These are phyloP conservation scores for Plectosphaerella sp. DNA, from an alignment of 2,329 filamentous ascomycete species.

Conservation along the genomic window DNA sequence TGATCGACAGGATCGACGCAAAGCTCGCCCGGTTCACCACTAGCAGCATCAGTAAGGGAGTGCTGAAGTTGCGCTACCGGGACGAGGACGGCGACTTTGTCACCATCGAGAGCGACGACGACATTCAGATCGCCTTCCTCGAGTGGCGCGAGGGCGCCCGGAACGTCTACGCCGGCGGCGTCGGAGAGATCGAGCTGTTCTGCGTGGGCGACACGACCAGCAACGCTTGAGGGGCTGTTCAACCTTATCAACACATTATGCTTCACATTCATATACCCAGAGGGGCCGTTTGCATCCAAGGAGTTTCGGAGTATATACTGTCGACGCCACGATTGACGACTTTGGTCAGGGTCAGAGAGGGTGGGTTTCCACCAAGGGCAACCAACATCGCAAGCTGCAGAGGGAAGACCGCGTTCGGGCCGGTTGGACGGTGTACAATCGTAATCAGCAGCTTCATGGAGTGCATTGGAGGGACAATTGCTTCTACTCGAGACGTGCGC, in stretches of 20 bases:
- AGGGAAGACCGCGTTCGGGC: too few species aligned
- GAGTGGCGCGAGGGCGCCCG: slow-evolving; percentile 76
- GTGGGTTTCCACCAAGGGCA: background rate
- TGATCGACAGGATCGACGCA: slow-evolving; percentile 93
- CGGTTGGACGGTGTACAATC: too few species aligned
- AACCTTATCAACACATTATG: background rate
- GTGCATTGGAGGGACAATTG: too few species aligned
- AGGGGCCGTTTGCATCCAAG: slow-evolving; percentile 13
- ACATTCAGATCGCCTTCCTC: slow-evolving; percentile 92
- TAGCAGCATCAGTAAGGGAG: slow-evolving; percentile 76
- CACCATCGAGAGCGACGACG: slow-evolving; percentile 91
- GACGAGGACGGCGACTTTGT: slow-evolving; percentile 93
- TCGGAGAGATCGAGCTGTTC: slow-evolving; percentile 84
- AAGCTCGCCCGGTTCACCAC: slow-evolving; percentile 85
- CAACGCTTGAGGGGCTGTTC: slow-evolving; percentile 2
- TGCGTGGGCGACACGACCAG: slow-evolving; percentile 52
- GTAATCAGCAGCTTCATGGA: too few species aligned
- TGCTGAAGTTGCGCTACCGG: slow-evolving; percentile 81
- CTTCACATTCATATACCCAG: slow-evolving; percentile 12
- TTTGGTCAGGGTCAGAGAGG: too few species aligned
- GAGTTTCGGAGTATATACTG: slow-evolving; percentile 10
- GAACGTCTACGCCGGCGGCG: slow-evolving; percentile 58
- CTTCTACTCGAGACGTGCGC: too few species aligned
- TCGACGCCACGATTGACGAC: too few species aligned
- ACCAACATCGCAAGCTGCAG: background rate